A percentile compares a stretch with the other conserved stretches of the same genome.
Evolutionary conservation across 768 basidiomycete species (phyloP).

Genomic region (Kwoniella sp.): DNA sequence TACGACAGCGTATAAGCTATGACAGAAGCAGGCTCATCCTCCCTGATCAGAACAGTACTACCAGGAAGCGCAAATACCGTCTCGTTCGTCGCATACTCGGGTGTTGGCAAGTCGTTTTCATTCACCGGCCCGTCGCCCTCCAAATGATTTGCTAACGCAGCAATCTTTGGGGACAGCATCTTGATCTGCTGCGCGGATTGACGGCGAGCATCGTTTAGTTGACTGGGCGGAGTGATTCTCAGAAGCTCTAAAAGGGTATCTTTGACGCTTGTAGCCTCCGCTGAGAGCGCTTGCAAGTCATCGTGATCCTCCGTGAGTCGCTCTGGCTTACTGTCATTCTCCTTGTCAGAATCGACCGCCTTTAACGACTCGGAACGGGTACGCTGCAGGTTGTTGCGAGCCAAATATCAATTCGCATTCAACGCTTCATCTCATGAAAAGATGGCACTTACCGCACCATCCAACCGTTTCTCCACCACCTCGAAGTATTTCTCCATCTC

Average conservation of each 20-base stretch:
- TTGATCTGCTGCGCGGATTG: slow-evolving; percentile 11
- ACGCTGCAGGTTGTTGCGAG: background rate
- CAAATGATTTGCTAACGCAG: slow-evolving; percentile 17
- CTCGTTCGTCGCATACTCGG: slow-evolving; percentile 18
- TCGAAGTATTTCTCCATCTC: slow-evolving; percentile 14
- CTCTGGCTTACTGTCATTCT: background rate
- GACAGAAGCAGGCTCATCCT: slow-evolving; percentile 45
- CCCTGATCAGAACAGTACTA: slow-evolving; percentile 37
- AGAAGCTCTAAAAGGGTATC: slow-evolving; percentile 5
- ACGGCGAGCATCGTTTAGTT: slow-evolving; percentile 33
- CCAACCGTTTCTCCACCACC: background rate
- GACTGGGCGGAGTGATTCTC: slow-evolving; percentile 8
- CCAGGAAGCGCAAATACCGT: slow-evolving; percentile 37
- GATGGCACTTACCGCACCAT: background rate
- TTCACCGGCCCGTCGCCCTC: background rate
- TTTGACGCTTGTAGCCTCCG: background rate
- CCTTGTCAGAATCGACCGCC: background rate
- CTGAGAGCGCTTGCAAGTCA: background rate
- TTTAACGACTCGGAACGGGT: background rate
- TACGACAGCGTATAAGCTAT: slow-evolving; percentile 50
- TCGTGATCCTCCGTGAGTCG: background rate
- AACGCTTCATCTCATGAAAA: background rate
- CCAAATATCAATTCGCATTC: background rate
- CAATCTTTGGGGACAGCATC: background rate
- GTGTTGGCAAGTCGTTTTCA: slow-evolving; percentile 6